Evolutionary conservation across 345 rosid genomes (phyloP), one percentile per base, ranked within the genome.

Genomic region (Euphorbia lathyris): DNA sequence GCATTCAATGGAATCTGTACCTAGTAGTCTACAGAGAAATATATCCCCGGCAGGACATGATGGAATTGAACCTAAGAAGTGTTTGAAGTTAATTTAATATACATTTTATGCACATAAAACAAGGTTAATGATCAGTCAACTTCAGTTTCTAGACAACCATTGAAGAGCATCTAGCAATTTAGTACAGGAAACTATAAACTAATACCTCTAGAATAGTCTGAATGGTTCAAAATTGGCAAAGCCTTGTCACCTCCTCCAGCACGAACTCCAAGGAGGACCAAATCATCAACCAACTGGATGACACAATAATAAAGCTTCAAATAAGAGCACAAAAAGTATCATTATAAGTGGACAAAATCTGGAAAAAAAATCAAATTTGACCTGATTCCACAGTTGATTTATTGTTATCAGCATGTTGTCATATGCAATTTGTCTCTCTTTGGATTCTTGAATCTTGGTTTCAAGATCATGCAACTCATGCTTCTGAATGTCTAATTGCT

Each of bases 201-300:
- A 30, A 64, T 58, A 94, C 97, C 97, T 77, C 83, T 85, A 51
- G 72, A 72, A 65, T 71, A 63, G 17, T 83, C 85, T 25, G 74
- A 79, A 69, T 52, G 67, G 74, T 83, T 85, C 85, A 91, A 76
- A 61, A 68, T 74, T 32, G 69, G 72, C 57, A 88, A 72, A 78
- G 72, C 78, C 61, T 79, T 74, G 60, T 65, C 81, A 58, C 77
- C 83, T 13, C 84, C 85, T 60, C 97, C 97, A 77, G 88, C 92
- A 74, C 85, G 86, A 69, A 84, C 78, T 65, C 89, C 93, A 68
- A 94, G 87, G 42, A 91, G 77, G 62, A 88, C 69, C 74, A 94
- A 77, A 80, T 94, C 97, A 86, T 91, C 97, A 63, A 83, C 91
- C 84, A 94, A 84, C 98, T 94, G 81, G 57, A 82, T n/a, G 59